phyloP scores from a whole-genome alignment of 805 yeast genomes.

The Jamesozyma hellenica region DNA sequence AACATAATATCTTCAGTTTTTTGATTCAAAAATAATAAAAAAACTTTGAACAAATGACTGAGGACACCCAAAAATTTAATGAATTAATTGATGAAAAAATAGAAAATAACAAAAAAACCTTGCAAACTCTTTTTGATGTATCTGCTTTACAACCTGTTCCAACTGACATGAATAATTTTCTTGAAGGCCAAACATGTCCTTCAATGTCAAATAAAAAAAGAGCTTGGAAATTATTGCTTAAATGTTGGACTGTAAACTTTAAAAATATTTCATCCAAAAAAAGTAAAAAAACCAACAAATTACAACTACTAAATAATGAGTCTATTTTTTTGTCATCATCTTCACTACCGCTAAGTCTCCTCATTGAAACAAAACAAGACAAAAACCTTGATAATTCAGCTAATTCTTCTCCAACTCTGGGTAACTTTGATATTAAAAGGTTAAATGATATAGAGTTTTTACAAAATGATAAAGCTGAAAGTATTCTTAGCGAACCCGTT shows the following conservation, averaged over 20 bases:
- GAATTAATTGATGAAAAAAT: not conserved
- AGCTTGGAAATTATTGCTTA: not conserved
- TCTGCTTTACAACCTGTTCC: not conserved
- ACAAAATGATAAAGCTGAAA: not conserved
- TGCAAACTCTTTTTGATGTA: conserved; percentile 4
- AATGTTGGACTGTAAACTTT: not conserved
- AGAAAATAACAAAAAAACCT: conserved; percentile 3
- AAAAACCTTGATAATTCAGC: not conserved
- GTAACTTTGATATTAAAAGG: not conserved
- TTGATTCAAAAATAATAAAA: too few species aligned
- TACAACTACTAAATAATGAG: not conserved
- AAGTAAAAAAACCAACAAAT: not conserved
- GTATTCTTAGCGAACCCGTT: not conserved
- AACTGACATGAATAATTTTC: not conserved
- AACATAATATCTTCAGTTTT: too few species aligned
- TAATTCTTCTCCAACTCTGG: not conserved
- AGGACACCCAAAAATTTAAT: too few species aligned
- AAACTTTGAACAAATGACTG: too few species aligned
- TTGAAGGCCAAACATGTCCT: not conserved
- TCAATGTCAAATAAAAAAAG: not conserved
- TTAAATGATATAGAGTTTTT: not conserved
- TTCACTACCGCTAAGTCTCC: not conserved
- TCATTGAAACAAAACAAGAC: not conserved
- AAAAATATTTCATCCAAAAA: not conserved
- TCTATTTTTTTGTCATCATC: not conserved